Conservation (phyloP, 169 alveolate species). For the Plasmodium vivax region DNA sequence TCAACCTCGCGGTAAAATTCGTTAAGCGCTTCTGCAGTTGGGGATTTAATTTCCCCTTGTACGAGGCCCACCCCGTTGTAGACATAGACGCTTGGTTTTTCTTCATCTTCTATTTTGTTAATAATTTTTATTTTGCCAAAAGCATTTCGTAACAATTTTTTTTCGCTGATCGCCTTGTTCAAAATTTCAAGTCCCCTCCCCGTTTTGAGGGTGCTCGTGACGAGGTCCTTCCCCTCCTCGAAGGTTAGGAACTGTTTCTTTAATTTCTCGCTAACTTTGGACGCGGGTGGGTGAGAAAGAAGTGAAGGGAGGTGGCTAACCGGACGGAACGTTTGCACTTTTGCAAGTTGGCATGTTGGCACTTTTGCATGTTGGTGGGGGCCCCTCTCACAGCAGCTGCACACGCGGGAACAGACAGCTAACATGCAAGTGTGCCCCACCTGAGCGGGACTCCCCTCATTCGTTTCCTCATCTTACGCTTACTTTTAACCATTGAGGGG, state of each 20-base stretch:
- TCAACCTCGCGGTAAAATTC: not conserved
- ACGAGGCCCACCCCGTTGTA: not conserved
- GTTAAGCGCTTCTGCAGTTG: not conserved
- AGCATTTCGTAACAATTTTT: not conserved
- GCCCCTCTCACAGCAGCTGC: not conserved
- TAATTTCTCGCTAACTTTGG: conserved; percentile 6
- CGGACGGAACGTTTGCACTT: not conserved
- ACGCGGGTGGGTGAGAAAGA: not conserved
- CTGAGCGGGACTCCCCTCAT: not conserved
- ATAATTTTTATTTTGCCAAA: conserved; percentile 16
- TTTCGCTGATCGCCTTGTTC: conserved; percentile 22
- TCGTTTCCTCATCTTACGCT: not conserved
- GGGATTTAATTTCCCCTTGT: conserved; percentile 2
- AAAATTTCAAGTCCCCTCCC: conserved; percentile 69
- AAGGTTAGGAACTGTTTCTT: conserved; percentile 42
- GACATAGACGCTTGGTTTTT: not conserved
- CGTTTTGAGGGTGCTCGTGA: conserved; percentile 27
- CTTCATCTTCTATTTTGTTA: not conserved
- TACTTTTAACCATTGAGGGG: not conserved
- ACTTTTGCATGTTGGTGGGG: not conserved
- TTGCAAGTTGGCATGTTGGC: not conserved
- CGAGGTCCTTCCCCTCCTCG: conserved; percentile 65
- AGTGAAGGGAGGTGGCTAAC: not conserved
- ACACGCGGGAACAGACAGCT: not conserved
- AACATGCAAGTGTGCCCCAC: not conserved